Conservation (phyloP, 495 filamentous ascomycete species). For the Daldinia bambusicola region DNA sequence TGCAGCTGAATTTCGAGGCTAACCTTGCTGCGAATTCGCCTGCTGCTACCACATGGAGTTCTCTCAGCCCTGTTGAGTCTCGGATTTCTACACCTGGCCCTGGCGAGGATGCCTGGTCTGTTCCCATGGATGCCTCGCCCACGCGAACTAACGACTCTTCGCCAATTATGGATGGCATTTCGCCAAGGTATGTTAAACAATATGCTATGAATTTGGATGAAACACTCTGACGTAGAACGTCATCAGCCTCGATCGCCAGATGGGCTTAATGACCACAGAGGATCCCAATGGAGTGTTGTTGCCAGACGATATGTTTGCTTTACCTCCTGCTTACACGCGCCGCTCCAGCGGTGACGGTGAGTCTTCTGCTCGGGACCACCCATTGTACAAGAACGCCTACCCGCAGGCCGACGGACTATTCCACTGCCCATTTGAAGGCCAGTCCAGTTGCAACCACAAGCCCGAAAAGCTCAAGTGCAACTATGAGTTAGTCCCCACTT, state of each 20-base stretch:
- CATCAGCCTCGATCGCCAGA: slow-evolving; percentile 51
- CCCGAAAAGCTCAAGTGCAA: slow-evolving; percentile 95
- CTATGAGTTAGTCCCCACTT: slow-evolving; percentile 78
- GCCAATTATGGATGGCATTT: slow-evolving; percentile 57
- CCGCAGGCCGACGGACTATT: slow-evolving; percentile 79
- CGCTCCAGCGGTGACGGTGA: slow-evolving; percentile 63
- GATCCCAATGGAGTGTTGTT: slow-evolving; percentile 56
- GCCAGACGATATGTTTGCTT: slow-evolving; percentile 55
- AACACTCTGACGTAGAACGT: slow-evolving; percentile 41
- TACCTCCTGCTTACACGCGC: slow-evolving; percentile 57
- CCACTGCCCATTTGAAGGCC: slow-evolving; percentile 86
- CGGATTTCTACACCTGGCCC: slow-evolving; percentile 59
- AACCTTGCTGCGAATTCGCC: slow-evolving; percentile 56
- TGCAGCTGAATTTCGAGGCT: slow-evolving; percentile 56
- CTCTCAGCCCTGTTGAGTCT: slow-evolving; percentile 60
- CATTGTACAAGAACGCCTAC: slow-evolving; percentile 76
- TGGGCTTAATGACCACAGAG: slow-evolving; percentile 55
- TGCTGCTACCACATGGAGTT: slow-evolving; percentile 58
- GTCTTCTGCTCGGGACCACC: slow-evolving; percentile 76
- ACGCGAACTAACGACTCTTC: slow-evolving; percentile 59
- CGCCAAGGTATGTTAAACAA: slow-evolving; percentile 59
- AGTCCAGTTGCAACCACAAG: slow-evolving; percentile 80
- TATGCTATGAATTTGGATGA: slow-evolving; percentile 39
- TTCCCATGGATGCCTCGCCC: slow-evolving; percentile 55
- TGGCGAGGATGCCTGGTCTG: slow-evolving; percentile 59